phyloP scores from a whole-genome alignment of 1,284 basidiomycete species.

The Ganoderma sinense region DNA sequence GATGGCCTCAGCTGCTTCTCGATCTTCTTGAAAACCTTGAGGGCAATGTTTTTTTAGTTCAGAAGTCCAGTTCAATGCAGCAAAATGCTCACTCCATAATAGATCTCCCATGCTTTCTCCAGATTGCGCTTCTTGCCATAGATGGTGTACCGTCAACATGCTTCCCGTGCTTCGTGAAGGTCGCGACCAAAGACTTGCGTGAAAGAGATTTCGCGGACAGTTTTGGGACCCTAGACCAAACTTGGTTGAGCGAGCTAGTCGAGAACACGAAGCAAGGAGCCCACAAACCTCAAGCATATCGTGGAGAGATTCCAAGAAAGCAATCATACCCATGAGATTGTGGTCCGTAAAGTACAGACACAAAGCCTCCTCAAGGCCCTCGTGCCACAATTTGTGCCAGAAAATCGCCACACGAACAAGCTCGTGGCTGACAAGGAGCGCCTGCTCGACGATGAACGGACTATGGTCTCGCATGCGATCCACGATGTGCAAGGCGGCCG shows the following conservation, averaged over 20 bases:
- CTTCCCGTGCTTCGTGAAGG: constrained; percentile 93
- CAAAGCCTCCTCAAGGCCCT: constrained; percentile 98
- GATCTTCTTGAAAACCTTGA: constrained; percentile 93
- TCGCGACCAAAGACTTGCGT: constrained; percentile 95
- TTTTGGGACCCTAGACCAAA: constrained; percentile 82
- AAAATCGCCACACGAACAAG: constrained; percentile 97
- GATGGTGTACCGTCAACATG: constrained; percentile 86
- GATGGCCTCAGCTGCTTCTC: constrained; percentile 86
- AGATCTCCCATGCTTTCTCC: constrained; percentile 99
- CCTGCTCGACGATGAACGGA: constrained; percentile 91
- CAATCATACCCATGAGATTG: constrained; percentile 99
- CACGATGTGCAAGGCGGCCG: constrained; percentile 91
- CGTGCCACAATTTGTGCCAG: constrained; percentile 99
- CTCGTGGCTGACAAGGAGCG: constrained; percentile 91
- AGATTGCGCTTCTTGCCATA: constrained; percentile 92
- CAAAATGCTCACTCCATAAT: constrained; percentile 76
- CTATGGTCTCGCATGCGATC: constrained; percentile 95
- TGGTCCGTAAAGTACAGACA: constrained; percentile 97
- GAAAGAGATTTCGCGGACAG: constrained; percentile 95
- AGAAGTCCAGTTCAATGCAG: neutral
- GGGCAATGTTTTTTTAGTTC: neutral
- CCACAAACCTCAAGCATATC: constrained; percentile 76
- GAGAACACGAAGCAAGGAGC: neutral
- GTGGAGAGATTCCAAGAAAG: constrained; percentile 92
- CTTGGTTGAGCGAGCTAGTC: constrained; percentile 8